These are phyloP conservation scores for Globisporangium nunn DNA, from an alignment of 352 stramenopile genomes.

Conservation along the genomic window DNA sequence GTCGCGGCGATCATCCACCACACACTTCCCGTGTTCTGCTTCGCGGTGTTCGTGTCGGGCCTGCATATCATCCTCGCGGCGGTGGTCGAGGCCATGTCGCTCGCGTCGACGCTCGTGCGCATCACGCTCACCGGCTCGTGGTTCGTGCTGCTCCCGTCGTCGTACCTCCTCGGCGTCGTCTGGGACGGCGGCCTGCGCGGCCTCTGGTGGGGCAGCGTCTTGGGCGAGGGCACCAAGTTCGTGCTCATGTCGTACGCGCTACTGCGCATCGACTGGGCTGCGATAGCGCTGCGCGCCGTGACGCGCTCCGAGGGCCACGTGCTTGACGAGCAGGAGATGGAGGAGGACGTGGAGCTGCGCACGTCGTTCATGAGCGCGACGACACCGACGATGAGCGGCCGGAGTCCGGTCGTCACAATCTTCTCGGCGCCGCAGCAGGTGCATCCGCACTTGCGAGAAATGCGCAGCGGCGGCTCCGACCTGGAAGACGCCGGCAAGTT, in stretches of 20 bases:
- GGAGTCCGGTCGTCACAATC: constrained; percentile 48
- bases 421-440: constrained; percentile 46
- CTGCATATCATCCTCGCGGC: constrained; percentile 73
- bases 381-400: constrained; percentile 53
- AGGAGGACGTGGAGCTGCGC: constrained; percentile 53
- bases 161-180: constrained; percentile 51
- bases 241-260: constrained; percentile 48
- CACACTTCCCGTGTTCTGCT: constrained; percentile 62
- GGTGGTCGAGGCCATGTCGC: constrained; percentile 75
- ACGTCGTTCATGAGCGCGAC: constrained; percentile 49
- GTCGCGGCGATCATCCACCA: constrained; percentile 42
- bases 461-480: constrained; percentile 1
- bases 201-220: constrained; percentile 71
- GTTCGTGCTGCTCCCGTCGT: constrained; percentile 58
- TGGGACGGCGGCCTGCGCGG: constrained; percentile 42
- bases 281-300: constrained; percentile 61
- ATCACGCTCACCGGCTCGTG: constrained; percentile 68
- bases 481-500: constrained; percentile 15
- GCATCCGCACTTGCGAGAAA: constrained; percentile 25
- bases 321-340: constrained; percentile 46
- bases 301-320: constrained; percentile 48
- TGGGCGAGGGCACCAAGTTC: constrained; percentile 72
- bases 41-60: constrained; percentile 65
- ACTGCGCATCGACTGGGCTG: constrained; percentile 57
- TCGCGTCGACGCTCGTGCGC: constrained; percentile 57